Evolutionary conservation across 2,329 filamentous ascomycete genomes (phyloP), one percentile per base, ranked within the genome.

Genomic region (Sarocladium strictum): DNA sequence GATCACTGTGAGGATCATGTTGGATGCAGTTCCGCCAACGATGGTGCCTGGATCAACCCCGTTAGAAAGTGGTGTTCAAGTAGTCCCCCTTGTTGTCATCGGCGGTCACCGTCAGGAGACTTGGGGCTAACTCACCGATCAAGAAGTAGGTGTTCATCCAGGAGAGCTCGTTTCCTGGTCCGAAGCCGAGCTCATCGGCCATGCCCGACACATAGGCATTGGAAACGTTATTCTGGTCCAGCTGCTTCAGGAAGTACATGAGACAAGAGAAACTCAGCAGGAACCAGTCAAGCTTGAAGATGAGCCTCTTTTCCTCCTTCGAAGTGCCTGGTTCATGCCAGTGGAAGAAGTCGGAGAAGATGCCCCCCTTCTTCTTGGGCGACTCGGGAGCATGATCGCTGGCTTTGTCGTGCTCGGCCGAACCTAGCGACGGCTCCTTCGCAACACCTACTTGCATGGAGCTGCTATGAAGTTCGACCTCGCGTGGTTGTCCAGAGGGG

Each of bases 241-340:
- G 68, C 15, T 65, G 63, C 56, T 78, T 78, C 57, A 75, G 67
- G 56, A 77, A 78, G 55, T 71, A 77, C 23, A 69, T 71, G 2
- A 79, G 59, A 47, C 76, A 78, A 11, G 67, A 70, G 55, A 60
- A 67, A 11, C 59, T 63, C 7, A 71, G 35, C 5, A 79, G 67
- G 56, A 77, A 78, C 62, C 71, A 73, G 59, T 79, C 77, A 24
- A 79, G 69, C 61, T 80, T 79, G 54, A 72, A 66, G n/a, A 78
- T 67, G 9, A 80, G 69, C 38, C 64, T 67, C 55, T 73, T 73
- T 60, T 80, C 73, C 57, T 69, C 66, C 1, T 62, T 63, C 10
- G 64, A 67, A 0, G 70, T 74, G 24, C 67, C 67, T 1, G 69
- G 68, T 49, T 74, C 70, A 55, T 75, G 70, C 73, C 73, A 76